phyloP scores from a whole-genome alignment of 768 basidiomycete species.

The Suillus spraguei region DNA sequence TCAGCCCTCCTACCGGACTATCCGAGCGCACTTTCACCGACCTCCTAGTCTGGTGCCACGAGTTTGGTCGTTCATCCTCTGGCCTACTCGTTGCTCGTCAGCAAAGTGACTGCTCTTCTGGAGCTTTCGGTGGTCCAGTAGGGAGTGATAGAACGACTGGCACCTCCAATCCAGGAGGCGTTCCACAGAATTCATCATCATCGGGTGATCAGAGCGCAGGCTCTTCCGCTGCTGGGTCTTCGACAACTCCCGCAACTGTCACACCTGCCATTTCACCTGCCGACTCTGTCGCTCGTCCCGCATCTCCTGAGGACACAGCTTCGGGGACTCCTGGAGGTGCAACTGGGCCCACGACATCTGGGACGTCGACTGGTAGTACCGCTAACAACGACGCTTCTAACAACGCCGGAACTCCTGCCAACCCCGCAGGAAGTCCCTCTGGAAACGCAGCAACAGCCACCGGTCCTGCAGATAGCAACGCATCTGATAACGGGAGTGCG shows the following conservation, averaged over 20 bases:
- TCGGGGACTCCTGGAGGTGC: not conserved
- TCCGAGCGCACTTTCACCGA: constrained; percentile 26
- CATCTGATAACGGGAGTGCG: not conserved
- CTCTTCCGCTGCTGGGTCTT: not conserved
- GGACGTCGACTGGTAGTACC: not conserved
- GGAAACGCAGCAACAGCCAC: not conserved
- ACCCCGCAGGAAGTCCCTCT: not conserved
- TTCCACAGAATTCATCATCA: not conserved
- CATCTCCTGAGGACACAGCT: constrained; percentile 1
- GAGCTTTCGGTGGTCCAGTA: not conserved
- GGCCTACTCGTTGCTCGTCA: constrained; percentile 28
- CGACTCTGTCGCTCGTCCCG: constrained; percentile 1
- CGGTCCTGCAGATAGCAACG: not conserved
- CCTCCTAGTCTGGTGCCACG: constrained; percentile 32
- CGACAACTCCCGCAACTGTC: not conserved
- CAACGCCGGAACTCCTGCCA: not conserved
- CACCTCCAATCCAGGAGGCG: not conserved
- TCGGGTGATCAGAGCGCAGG: constrained; percentile 5
- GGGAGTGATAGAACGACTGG: constrained; percentile 2
- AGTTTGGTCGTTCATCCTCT: constrained; percentile 16
- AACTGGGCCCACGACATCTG: not conserved
- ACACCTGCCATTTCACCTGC: constrained; percentile 7
- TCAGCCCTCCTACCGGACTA: constrained; percentile 26
- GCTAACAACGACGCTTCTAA: not conserved
- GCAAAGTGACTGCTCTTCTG: constrained; percentile 17